These are phyloP conservation scores for Pleurotus salmoneostramineus DNA, from an alignment of 768 basidiomycete genomes.

Conservation along the genomic window DNA sequence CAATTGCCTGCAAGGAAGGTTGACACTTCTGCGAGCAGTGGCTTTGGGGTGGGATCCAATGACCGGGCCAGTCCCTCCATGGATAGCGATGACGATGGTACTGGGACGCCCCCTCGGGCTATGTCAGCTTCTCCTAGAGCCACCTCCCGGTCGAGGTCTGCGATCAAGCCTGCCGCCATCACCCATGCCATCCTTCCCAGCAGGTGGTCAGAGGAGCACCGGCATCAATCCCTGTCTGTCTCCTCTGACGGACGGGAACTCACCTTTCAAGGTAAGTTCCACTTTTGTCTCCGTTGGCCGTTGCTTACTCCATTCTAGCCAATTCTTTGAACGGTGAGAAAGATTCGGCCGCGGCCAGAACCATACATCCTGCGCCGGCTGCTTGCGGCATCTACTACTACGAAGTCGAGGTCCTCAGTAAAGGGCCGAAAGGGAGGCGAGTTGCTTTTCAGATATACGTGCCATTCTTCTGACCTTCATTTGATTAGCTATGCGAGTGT, in stretches of 20 bases:
- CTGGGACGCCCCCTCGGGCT: constrained; percentile 46
- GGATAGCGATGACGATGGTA: constrained; percentile 71
- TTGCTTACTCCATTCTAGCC: constrained; percentile 28
- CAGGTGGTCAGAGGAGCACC: constrained; percentile 72
- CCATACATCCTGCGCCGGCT: constrained; percentile 73
- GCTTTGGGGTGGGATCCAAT: neutral
- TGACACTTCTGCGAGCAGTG: constrained; percentile 18
- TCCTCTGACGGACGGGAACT: constrained; percentile 72
- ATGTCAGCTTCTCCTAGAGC: constrained; percentile 19
- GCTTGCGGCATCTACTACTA: constrained; percentile 94
- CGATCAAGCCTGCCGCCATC: neutral
- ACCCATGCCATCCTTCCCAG: constrained; percentile 49
- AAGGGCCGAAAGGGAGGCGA: constrained; percentile 74
- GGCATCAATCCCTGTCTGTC: constrained; percentile 54
- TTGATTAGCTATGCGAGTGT: constrained; percentile 68
- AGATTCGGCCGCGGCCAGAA: constrained; percentile 82
- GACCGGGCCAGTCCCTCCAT: constrained; percentile 21
- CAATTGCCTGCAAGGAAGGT: constrained; percentile 33
- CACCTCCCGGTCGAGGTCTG: neutral
- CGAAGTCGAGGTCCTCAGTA: constrained; percentile 81
- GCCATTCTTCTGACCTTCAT: neutral
- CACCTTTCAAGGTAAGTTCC: constrained; percentile 55
- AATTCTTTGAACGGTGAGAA: constrained; percentile 58
- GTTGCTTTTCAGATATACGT: constrained; percentile 15
- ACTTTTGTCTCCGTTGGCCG: neutral